A percentile compares a stretch with the other conserved stretches of the same genome.
These are phyloP conservation scores for Iris macrosiphon DNA, from an alignment of 106 monocot genomes.

Conservation along the genomic window DNA sequence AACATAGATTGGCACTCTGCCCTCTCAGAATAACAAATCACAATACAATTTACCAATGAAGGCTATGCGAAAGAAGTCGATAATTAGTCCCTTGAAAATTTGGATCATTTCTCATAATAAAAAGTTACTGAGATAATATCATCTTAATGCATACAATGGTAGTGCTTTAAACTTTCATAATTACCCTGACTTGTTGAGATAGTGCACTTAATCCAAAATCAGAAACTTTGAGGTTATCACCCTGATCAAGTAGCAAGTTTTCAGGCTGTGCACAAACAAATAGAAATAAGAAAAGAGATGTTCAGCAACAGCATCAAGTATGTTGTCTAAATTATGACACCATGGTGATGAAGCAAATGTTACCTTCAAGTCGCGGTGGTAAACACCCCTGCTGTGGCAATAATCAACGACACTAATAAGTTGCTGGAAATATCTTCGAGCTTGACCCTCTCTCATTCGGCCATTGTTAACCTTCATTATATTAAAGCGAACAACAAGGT, in stretches of 20 bases:
- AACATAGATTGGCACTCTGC: background rate
- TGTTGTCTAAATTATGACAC: background rate
- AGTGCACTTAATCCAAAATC: conserved; percentile 91
- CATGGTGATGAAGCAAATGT: background rate
- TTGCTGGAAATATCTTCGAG: conserved; percentile 76
- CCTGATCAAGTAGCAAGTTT: conserved; percentile 75
- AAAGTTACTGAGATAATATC: background rate
- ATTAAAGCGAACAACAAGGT: background rate
- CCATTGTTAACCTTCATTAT: conserved; percentile 59
- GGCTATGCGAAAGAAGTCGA: background rate
- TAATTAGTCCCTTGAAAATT: conserved; percentile 3
- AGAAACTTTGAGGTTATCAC: conserved; percentile 79
- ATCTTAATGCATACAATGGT: background rate
- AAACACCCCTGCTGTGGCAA: conserved; percentile 89
- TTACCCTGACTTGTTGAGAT: conserved; percentile 84
- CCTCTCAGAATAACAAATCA: background rate
- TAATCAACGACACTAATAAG: conserved; percentile 90
- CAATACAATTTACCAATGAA: background rate
- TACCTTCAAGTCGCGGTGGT: conserved; percentile 83
- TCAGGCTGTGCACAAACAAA: conserved; percentile 53
- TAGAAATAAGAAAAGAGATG: background rate
- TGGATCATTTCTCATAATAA: background rate
- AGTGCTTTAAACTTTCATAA: background rate
- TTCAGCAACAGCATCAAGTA: background rate
- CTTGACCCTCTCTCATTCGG: conserved; percentile 75